phyloP scores from a whole-genome alignment of 2,329 filamentous ascomycete genomes.

The Trichoderma semiorbis region DNA sequence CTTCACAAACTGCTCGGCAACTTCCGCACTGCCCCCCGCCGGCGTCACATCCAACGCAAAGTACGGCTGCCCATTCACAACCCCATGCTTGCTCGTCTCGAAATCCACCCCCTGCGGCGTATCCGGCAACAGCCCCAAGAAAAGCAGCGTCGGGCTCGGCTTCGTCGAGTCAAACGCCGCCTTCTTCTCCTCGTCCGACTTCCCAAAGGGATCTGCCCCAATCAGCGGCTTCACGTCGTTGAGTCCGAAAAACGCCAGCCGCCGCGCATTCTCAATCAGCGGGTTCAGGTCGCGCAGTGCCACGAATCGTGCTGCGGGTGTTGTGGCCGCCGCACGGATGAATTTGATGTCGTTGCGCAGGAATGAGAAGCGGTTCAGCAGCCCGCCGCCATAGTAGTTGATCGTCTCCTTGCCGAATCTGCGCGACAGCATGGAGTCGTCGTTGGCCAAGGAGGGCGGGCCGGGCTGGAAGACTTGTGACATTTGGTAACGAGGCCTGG shows the following conservation, averaged over 20 bases:
- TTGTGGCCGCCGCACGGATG: slow-evolving; percentile 62
- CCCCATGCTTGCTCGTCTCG: slow-evolving; percentile 48
- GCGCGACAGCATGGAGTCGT: slow-evolving; percentile 66
- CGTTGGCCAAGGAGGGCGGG: slow-evolving; percentile 27
- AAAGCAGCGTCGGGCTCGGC: slow-evolving; percentile 69
- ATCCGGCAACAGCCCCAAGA: slow-evolving; percentile 75
- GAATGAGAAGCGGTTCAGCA: slow-evolving; percentile 76
- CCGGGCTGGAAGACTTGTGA: slow-evolving; percentile 13
- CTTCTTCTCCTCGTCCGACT: slow-evolving; percentile 69
- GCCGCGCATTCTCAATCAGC: slow-evolving; percentile 53
- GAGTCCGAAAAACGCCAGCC: slow-evolving; percentile 66
- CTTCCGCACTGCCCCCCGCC: slow-evolving; percentile 58
- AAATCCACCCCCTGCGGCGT: slow-evolving; percentile 43
- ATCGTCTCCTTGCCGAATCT: slow-evolving; percentile 77
- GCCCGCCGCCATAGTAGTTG: slow-evolving; percentile 81
- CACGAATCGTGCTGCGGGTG: slow-evolving; percentile 67
- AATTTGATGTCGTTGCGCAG: slow-evolving; percentile 69
- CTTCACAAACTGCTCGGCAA: slow-evolving; percentile 49
- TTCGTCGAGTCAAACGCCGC: slow-evolving; percentile 69
- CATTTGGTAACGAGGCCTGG: slow-evolving; percentile 6
- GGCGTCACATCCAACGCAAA: slow-evolving; percentile 90
- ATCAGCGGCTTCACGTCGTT: slow-evolving; percentile 68
- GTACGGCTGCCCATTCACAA: slow-evolving; percentile 75
- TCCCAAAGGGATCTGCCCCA: slow-evolving; percentile 66
- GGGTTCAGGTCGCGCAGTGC: slow-evolving; percentile 77